Evolutionary conservation across 441 rosid species (phyloP).

Genomic region (Mallotus japonicus): DNA sequence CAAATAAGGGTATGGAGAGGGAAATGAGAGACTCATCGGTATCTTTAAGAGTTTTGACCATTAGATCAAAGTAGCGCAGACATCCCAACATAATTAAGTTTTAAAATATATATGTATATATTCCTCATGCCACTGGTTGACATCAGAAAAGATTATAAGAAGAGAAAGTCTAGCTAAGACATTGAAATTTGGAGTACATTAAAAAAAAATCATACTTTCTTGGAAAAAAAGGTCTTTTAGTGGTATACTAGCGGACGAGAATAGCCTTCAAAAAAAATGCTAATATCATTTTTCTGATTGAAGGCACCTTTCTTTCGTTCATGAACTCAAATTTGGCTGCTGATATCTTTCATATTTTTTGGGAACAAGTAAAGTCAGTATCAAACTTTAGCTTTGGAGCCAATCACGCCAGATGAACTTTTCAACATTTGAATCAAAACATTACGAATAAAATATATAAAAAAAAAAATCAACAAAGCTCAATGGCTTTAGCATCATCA

Average conservation of each 20-base stretch:
- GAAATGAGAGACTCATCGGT: too few relatives aligned
- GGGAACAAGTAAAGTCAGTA: neutral
- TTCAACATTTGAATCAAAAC: neutral
- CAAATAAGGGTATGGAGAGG: too few relatives aligned
- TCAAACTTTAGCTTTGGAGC: constrained; percentile 2
- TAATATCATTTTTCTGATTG: neutral
- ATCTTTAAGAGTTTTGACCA: too few relatives aligned
- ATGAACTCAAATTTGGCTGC: neutral
- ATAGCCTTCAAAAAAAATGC: neutral
- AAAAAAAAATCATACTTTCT: too few relatives aligned
- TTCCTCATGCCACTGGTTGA: neutral
- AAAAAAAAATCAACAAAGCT: neutral
- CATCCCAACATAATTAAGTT: too few relatives aligned
- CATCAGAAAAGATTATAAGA: neutral
- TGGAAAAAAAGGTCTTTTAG: neutral
- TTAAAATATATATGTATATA: too few relatives aligned
- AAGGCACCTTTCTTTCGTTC: neutral
- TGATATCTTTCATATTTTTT: neutral
- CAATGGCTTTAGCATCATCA: neutral
- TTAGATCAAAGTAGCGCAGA: too few relatives aligned
- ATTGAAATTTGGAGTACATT: neutral
- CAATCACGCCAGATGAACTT: neutral
- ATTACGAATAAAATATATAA: neutral
- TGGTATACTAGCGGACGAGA: too few relatives aligned
- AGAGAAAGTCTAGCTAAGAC: neutral